These are phyloP conservation scores for Exophiala sp. DNA, from an alignment of 2,329 filamentous ascomycete species.

Conservation along the genomic window DNA sequence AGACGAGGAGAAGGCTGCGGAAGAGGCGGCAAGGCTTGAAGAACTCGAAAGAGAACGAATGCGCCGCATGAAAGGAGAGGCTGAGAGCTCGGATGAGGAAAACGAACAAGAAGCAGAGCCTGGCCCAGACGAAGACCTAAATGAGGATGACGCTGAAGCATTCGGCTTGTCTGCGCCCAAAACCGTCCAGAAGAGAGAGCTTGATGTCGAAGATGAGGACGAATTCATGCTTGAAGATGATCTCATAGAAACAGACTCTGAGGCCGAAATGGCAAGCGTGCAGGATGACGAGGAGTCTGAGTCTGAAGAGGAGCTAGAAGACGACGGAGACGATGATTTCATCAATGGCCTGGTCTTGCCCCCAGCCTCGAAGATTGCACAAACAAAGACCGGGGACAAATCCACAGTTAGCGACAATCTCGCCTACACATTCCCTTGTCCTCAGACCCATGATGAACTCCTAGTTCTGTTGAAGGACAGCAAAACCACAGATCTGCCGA, in stretches of 20 bases:
- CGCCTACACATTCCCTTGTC: constrained; percentile 83
- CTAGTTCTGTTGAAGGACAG: constrained; percentile 62
- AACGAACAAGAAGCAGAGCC: constrained; percentile 39
- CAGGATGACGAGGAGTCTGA: constrained; percentile 44
- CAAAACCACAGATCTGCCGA: constrained; percentile 64
- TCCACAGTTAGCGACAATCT: constrained; percentile 53
- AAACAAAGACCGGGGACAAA: constrained; percentile 53
- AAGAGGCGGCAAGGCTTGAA: constrained; percentile 72
- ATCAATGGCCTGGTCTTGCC: constrained; percentile 61
- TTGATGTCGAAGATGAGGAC: constrained; percentile 87
- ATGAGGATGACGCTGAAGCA: constrained; percentile 55
- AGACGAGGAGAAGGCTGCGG: constrained; percentile 75
- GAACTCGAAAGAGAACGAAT: constrained; percentile 79
- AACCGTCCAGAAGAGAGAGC: constrained; percentile 37
- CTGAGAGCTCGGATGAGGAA: constrained; percentile 61
- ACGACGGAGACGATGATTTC: constrained; percentile 66
- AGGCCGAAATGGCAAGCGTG: constrained; percentile 40
- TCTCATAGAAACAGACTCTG: constrained; percentile 77
- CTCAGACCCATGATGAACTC: constrained; percentile 71
- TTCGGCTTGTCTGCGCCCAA: constrained; percentile 59
- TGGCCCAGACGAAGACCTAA: constrained; percentile 50
- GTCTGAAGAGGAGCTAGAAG: constrained; percentile 55
- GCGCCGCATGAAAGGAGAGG: constrained; percentile 81
- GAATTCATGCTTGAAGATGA: constrained; percentile 90
- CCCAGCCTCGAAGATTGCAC: constrained; percentile 40